Conservation (phyloP, 2,329 filamentous ascomycete genomes). For the Tolypocladium capitatum region DNA sequence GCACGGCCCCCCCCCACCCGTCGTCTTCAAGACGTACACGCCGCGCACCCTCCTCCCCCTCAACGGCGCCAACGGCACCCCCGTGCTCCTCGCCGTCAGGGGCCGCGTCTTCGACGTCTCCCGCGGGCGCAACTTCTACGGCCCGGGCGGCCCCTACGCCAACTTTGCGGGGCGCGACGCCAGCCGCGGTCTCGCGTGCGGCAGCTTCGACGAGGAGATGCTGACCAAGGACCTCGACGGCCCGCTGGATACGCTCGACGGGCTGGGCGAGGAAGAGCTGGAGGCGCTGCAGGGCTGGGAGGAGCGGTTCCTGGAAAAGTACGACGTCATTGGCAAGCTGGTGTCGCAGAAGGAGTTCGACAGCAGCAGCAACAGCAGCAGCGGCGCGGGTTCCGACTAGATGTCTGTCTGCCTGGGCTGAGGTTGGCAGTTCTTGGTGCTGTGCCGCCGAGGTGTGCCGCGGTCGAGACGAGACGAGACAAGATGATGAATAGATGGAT, state of each 20-base stretch:
- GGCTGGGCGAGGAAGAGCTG: conserved; percentile 59
- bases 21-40: conserved; percentile 57
- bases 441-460: background rate
- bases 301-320: conserved; percentile 86
- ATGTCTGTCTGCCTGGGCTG: background rate
- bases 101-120: conserved; percentile 87
- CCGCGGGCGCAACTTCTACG: conserved; percentile 83
- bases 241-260: conserved; percentile 63
- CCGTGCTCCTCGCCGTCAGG: conserved; percentile 83
- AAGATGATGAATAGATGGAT: no score
- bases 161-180: conserved; percentile 95
- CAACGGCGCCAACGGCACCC: conserved; percentile 60
- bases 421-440: no score
- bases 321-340: conserved; percentile 81
- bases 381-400: background rate
- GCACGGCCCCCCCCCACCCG: conserved; percentile 39
- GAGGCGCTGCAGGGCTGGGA: conserved; percentile 86
- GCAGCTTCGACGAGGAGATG: conserved; percentile 93
- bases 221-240: conserved; percentile 80
- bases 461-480: no score
- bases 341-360: conserved; percentile 39
- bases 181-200: conserved; percentile 71
- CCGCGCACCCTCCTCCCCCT: conserved; percentile 71
- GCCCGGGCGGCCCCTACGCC: conserved; percentile 84
- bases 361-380: background rate